phyloP scores from a whole-genome alignment of 2,329 filamentous ascomycete genomes.

The Nannizziopsis arthrosporioides region DNA sequence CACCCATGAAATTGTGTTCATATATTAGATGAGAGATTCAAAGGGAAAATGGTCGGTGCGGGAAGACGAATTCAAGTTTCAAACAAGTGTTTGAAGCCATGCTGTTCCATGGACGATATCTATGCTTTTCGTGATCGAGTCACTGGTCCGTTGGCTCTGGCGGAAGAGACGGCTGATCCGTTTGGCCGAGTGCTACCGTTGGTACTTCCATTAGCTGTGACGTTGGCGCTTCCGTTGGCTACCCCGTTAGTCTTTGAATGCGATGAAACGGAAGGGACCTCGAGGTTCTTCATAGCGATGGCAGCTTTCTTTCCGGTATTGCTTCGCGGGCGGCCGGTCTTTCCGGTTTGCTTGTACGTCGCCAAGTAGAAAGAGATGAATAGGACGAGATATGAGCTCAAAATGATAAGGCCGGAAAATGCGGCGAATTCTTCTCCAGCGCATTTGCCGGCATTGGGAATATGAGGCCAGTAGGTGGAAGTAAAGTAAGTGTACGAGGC shows the following conservation, averaged over 20 bases:
- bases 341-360: slow-evolving; percentile 60
- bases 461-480: slow-evolving; percentile 65
- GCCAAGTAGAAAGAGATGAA: slow-evolving; percentile 94
- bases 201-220: slow-evolving; percentile 7
- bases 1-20: background rate
- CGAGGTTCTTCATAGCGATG: slow-evolving; percentile 69
- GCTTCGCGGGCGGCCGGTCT: slow-evolving; percentile 28
- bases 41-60: background rate
- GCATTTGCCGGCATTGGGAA: slow-evolving; percentile 69
- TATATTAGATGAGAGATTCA: background rate
- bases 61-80: too few relatives aligned
- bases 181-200: slow-evolving; percentile 7
- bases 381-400: slow-evolving; percentile 81
- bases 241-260: slow-evolving; percentile 22
- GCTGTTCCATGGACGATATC: slow-evolving; percentile 6
- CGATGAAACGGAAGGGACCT: slow-evolving; percentile 39
- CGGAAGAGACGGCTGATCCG: slow-evolving; percentile 24
- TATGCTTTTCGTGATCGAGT: slow-evolving; percentile 40
- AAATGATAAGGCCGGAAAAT: slow-evolving; percentile 71
- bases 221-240: slow-evolving; percentile 12
- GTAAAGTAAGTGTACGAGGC: slow-evolving; percentile 90
- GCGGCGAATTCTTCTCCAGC: slow-evolving; percentile 88
- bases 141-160: slow-evolving; percentile 33
- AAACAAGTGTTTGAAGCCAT: background rate
- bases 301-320: slow-evolving; percentile 70